phyloP scores from a whole-genome alignment of 306 rosid species.

The Cajanus cajan region DNA sequence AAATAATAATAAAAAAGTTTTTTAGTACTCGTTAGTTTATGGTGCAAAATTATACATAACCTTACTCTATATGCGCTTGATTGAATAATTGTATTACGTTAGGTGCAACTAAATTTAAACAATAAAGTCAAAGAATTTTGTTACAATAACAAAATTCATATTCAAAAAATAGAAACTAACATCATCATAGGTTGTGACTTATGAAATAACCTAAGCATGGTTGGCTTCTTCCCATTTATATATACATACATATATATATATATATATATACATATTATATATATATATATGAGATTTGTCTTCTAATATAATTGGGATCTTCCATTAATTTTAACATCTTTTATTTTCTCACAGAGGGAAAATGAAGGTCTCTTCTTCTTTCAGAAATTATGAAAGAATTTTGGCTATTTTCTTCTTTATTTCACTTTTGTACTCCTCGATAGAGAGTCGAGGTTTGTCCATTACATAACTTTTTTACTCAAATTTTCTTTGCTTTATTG shows the following conservation, averaged over 20 bases:
- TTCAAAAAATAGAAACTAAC: neutral
- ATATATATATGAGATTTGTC: neutral
- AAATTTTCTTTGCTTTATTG: neutral
- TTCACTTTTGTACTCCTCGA: neutral
- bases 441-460: slow-evolving; percentile 17
- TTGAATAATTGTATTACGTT: neutral
- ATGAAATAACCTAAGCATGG: no score
- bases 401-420: neutral
- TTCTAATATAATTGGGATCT: neutral
- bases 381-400: neutral
- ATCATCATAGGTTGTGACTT: neutral
- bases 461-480: neutral
- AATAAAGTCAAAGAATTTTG: neutral
- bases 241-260: neutral
- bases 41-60: neutral
- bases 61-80: neutral
- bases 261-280: no score
- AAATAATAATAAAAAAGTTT: no score
- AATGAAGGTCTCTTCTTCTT: neutral
- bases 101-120: neutral
- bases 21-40: no score
- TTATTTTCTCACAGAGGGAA: neutral
- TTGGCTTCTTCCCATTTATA: neutral
- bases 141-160: neutral
- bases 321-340: neutral